Evolutionary conservation across 768 basidiomycete genomes (phyloP).

Genomic region (Phylloporus sp.): DNA sequence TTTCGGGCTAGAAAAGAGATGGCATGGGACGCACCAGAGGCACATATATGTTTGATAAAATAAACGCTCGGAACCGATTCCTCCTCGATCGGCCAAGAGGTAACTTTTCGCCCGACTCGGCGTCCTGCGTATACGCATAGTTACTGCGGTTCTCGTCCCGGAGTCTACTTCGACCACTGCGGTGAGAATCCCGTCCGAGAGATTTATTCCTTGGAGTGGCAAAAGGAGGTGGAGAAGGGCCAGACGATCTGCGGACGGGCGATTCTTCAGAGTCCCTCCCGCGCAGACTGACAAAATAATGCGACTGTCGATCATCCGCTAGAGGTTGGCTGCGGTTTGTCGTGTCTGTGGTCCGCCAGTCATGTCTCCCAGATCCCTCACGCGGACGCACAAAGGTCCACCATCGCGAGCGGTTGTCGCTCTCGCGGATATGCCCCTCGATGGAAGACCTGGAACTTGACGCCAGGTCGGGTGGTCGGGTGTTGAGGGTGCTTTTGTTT

Average conservation of each 20-base stretch:
- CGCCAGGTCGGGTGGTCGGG: slow-evolving; percentile 48
- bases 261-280: slow-evolving; percentile 23
- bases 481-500: slow-evolving; percentile 32
- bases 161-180: slow-evolving; percentile 30
- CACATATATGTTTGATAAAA: slow-evolving; percentile 72
- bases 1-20: neutral
- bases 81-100: slow-evolving; percentile 30
- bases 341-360: slow-evolving; percentile 2
- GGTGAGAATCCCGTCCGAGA: slow-evolving; percentile 67
- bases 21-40: slow-evolving; percentile 55
- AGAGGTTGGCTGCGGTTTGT: neutral
- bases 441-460: slow-evolving; percentile 47
- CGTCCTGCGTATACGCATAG: slow-evolving; percentile 19
- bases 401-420: slow-evolving; percentile 53
- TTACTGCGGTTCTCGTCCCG: slow-evolving; percentile 10
- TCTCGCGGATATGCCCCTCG: slow-evolving; percentile 28
- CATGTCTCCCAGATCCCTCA: slow-evolving; percentile 18
- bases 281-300: slow-evolving; percentile 3
- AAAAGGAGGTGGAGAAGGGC: slow-evolving; percentile 34
- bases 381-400: slow-evolving; percentile 70
- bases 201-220: slow-evolving; percentile 54
- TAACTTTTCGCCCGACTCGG: slow-evolving; percentile 29
- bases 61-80: slow-evolving; percentile 59
- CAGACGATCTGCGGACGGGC: slow-evolving; percentile 21
- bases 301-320: slow-evolving; percentile 17